Conservation (phyloP, 2,329 filamentous ascomycete genomes). For the Epichloe brachyelytri region DNA sequence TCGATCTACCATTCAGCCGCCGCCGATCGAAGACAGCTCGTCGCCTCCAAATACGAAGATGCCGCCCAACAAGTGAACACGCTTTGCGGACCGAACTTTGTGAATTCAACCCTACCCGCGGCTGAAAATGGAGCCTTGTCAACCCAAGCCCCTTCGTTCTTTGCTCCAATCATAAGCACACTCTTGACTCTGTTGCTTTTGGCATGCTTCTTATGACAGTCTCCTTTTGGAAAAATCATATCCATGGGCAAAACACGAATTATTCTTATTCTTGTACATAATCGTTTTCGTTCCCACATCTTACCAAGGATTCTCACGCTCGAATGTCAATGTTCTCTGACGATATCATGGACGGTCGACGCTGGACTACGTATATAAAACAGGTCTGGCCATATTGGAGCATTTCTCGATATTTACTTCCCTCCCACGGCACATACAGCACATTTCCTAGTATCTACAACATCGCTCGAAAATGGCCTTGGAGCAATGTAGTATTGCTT, state of each 20-base stretch:
- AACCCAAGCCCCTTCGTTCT: slow-evolving; percentile 8
- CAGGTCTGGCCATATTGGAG: neutral
- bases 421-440: neutral
- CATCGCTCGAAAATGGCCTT: too few species aligned
- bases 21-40: slow-evolving; percentile 48
- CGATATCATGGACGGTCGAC: too few species aligned
- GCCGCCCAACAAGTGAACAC: slow-evolving; percentile 65
- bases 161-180: slow-evolving; percentile 3
- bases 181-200: slow-evolving; percentile 9
- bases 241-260: neutral
- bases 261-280: neutral
- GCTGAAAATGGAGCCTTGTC: slow-evolving; percentile 11
- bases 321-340: too few species aligned
- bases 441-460: neutral
- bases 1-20: slow-evolving; percentile 60
- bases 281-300: too few species aligned
- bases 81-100: slow-evolving; percentile 44
- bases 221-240: neutral
- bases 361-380: too few species aligned
- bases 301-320: too few species aligned
- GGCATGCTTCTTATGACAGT: slow-evolving; percentile 10
- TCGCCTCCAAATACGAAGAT: slow-evolving; percentile 54
- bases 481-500: too few species aligned
- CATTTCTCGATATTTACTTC: neutral
- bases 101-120: slow-evolving; percentile 40